phyloP scores from a whole-genome alignment of 2,329 filamentous ascomycete genomes.

The Cladorrhinum sp. region DNA sequence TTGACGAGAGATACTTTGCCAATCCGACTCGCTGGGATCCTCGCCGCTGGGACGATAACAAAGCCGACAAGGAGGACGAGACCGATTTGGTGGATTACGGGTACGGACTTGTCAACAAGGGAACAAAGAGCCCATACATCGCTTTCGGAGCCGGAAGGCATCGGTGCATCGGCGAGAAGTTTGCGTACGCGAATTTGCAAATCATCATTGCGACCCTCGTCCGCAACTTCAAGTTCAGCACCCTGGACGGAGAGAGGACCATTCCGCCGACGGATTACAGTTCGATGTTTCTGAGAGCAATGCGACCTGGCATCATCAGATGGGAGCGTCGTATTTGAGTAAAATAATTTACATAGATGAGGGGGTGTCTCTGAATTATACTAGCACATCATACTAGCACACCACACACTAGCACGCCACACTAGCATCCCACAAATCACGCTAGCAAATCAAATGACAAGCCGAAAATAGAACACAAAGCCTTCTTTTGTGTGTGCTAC shows the following conservation, averaged over 20 bases:
- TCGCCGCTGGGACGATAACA: conserved; percentile 72
- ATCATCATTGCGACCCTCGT: conserved; percentile 63
- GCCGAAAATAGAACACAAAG: not conserved
- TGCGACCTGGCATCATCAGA: conserved; percentile 32
- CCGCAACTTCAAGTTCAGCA: conserved; percentile 57
- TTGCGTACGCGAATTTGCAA: conserved; percentile 67
- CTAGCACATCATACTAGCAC: no score
- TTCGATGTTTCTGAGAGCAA: conserved; percentile 41
- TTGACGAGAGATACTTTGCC: conserved; percentile 71
- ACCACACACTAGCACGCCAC: no score
- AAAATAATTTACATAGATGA: not conserved
- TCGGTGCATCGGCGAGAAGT: conserved; percentile 73
- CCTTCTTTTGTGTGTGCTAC: not conserved
- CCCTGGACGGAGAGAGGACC: conserved; percentile 50
- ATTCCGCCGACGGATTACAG: conserved; percentile 62
- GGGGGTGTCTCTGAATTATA: no score
- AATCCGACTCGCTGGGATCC: conserved; percentile 80
- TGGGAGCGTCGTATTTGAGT: conserved; percentile 29
- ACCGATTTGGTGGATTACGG: conserved; percentile 85
- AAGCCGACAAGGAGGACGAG: conserved; percentile 48
- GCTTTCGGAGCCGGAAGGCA: conserved; percentile 73
- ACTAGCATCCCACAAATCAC: no score
- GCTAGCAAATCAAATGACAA: no score
- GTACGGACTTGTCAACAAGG: conserved; percentile 87
- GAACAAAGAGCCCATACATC: conserved; percentile 80